Conservation (phyloP, 352 stramenopile species). For the Phytophthora cryptogea region DNA sequence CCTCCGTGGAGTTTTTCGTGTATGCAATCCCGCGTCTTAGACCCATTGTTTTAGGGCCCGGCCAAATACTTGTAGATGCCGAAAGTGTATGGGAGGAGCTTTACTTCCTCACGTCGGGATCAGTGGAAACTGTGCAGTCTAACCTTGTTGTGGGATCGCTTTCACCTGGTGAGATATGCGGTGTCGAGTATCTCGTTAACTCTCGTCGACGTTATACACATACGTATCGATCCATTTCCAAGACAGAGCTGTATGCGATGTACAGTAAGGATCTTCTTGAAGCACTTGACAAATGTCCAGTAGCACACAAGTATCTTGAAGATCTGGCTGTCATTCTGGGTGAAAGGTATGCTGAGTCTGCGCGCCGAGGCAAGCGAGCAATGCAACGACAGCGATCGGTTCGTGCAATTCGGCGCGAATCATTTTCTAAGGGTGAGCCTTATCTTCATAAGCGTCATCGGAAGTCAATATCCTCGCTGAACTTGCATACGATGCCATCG, state of each 20-base stretch:
- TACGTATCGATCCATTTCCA: slow-evolving; percentile 64
- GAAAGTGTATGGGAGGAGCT: slow-evolving; percentile 85
- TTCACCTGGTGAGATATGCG: slow-evolving; percentile 69
- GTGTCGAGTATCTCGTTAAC: slow-evolving; percentile 74
- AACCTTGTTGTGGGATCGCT: slow-evolving; percentile 69
- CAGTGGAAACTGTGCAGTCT: slow-evolving; percentile 58
- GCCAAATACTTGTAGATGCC: slow-evolving; percentile 68
- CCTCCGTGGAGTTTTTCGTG: slow-evolving; percentile 80
- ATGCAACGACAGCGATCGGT: slow-evolving; percentile 46
- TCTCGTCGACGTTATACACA: slow-evolving; percentile 59
- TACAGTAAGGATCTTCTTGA: slow-evolving; percentile 64
- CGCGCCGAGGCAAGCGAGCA: slow-evolving; percentile 39
- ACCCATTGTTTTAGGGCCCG: slow-evolving; percentile 62
- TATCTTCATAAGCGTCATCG: slow-evolving; percentile 74
- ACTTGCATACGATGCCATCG: slow-evolving; percentile 40
- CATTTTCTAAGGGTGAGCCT: slow-evolving; percentile 36
- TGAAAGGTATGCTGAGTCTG: slow-evolving; percentile 66
- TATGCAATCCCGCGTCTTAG: slow-evolving; percentile 61
- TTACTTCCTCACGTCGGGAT: slow-evolving; percentile 69
- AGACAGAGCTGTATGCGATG: slow-evolving; percentile 74
- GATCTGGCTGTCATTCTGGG: slow-evolving; percentile 64
- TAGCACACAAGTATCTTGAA: slow-evolving; percentile 69
- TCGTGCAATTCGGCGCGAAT: slow-evolving; percentile 23
- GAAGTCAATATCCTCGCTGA: slow-evolving; percentile 51
- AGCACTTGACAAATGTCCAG: slow-evolving; percentile 61